phyloP scores from a whole-genome alignment of 495 filamentous ascomycete genomes.

The Echria macrotheca region DNA sequence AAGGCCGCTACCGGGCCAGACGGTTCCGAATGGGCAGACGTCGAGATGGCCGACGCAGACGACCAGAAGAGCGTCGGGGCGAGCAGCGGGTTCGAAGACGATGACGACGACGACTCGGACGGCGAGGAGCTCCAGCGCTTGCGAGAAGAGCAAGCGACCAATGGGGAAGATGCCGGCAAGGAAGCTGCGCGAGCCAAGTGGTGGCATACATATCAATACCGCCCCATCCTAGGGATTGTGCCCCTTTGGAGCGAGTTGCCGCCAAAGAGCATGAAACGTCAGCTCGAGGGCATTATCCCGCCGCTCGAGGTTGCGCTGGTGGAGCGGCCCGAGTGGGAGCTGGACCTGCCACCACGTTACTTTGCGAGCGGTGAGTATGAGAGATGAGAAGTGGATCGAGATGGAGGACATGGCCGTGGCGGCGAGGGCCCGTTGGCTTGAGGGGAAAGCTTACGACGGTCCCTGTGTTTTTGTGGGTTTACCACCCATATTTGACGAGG shows the following conservation, averaged over 20 bases:
- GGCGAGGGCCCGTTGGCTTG: too few relatives aligned
- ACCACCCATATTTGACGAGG: too few relatives aligned
- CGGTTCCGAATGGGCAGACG: constrained; percentile 32
- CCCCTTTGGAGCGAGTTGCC: constrained; percentile 44
- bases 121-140: constrained; percentile 38
- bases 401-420: too few relatives aligned
- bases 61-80: constrained; percentile 36
- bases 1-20: constrained; percentile 41
- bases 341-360: constrained; percentile 71
- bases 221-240: constrained; percentile 84
- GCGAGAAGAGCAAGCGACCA: constrained; percentile 23
- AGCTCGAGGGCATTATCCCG: constrained; percentile 19
- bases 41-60: constrained; percentile 35
- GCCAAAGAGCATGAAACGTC: constrained; percentile 20
- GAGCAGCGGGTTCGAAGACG: constrained; percentile 31
- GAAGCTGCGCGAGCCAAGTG: constrained; percentile 34
- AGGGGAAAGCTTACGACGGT: too few relatives aligned
- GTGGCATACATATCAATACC: constrained; percentile 87
- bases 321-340: constrained; percentile 80
- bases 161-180: constrained; percentile 14
- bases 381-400: constrained; percentile 12
- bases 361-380: constrained; percentile 57
- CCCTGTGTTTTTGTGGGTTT: too few relatives aligned
- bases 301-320: constrained; percentile 76
- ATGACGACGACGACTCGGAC: constrained; percentile 35